These are phyloP conservation scores for Saccharomyces mikatae DNA, from an alignment of 805 yeast genomes.

Conservation along the genomic window DNA sequence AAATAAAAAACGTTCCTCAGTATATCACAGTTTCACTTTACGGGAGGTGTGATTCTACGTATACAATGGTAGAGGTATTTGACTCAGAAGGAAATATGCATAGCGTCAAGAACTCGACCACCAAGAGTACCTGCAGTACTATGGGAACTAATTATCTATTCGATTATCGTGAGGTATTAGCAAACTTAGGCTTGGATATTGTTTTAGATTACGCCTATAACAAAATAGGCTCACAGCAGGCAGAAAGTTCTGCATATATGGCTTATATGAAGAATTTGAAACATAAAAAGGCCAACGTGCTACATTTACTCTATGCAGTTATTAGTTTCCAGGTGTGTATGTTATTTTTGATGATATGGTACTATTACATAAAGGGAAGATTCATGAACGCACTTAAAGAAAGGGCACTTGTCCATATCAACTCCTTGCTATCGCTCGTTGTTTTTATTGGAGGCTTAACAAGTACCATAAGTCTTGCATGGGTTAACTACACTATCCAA, in stretches of 20 bases:
- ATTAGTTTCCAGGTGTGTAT: slow-evolving; percentile 8
- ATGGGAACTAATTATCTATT: slow-evolving; percentile 18
- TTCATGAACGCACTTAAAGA: slow-evolving; percentile 16
- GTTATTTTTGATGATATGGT: slow-evolving; percentile 16
- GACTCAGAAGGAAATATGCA: slow-evolving; percentile 4
- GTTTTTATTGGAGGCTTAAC: slow-evolving; percentile 18
- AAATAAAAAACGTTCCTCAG: slow-evolving; percentile 21
- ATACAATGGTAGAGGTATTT: slow-evolving; percentile 4
- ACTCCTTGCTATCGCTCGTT: slow-evolving; percentile 19
- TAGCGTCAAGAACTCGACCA: slow-evolving; percentile 9
- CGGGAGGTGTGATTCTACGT: slow-evolving; percentile 21
- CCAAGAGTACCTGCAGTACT: slow-evolving; percentile 9
- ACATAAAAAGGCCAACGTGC: slow-evolving; percentile 12
- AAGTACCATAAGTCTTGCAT: slow-evolving; percentile 11
- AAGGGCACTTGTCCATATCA: slow-evolving; percentile 15
- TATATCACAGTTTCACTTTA: slow-evolving; percentile 20
- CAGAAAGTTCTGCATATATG: slow-evolving; percentile 3
- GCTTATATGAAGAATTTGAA: slow-evolving; percentile 8
- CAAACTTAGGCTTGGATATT: slow-evolving; percentile 21
- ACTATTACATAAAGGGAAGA: slow-evolving; percentile 22
- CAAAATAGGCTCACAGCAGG: slow-evolving; percentile 1
- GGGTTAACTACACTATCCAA: slow-evolving; percentile 15
- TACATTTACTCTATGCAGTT: slow-evolving; percentile 13
- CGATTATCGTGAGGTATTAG: slow-evolving; percentile 22
- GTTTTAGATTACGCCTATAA: slow-evolving; percentile 27